Evolutionary conservation across 2,329 filamentous ascomycete genomes (phyloP), one percentile per base, ranked within the genome.

Genomic region (Blumeria hordei): DNA sequence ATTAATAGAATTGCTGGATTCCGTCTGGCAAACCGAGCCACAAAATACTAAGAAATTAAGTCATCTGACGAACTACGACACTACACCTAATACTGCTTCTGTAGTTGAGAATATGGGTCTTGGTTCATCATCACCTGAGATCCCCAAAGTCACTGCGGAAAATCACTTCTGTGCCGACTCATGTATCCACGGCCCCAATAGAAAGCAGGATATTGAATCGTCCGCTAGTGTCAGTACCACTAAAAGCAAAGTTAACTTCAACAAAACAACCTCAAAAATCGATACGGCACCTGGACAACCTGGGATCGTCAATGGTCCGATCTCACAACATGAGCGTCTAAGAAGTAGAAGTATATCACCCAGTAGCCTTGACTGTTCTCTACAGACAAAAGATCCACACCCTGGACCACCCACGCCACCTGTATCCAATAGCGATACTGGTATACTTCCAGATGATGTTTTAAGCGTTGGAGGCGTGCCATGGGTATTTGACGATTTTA

Each of bases 401-500:
- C 57, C 57, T 32, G 45, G 56, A 28, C 80, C 81, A 3, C 76
- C 81, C 10, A 85, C 81, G 1, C 81, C 81, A 32, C 81, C 81
- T 1, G 74, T 79, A 54, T 84, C 77, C 0, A 80, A 77, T 59
- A 75, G 75, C 47, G 78, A 75, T 58, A 58, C 55, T 34, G 58
- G 44, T 37, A 56, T 43, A 47, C 62, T 62, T 11, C 57, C 53
- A 18, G 52, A 55, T 9, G 60, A 62, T 11, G 58, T 60, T 10
- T 70, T 87, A 47, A 75, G 75, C 2, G 74, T 82, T 52, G 90
- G 90, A 56, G 90, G 90, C 36, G 72, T 94, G 11, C 79, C 86
- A 7, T 95, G 88, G 87, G 94, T 94, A 67, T 76, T 94, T 57
- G 77, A 85, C 63, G 75, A 78, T 8, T 93, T 93, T 64, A 78